A percentile compares a stretch with the other conserved stretches of the same genome.
Evolutionary conservation across 1,284 basidiomycete genomes (phyloP).

Genomic region (Apiotrichum brassicae): DNA sequence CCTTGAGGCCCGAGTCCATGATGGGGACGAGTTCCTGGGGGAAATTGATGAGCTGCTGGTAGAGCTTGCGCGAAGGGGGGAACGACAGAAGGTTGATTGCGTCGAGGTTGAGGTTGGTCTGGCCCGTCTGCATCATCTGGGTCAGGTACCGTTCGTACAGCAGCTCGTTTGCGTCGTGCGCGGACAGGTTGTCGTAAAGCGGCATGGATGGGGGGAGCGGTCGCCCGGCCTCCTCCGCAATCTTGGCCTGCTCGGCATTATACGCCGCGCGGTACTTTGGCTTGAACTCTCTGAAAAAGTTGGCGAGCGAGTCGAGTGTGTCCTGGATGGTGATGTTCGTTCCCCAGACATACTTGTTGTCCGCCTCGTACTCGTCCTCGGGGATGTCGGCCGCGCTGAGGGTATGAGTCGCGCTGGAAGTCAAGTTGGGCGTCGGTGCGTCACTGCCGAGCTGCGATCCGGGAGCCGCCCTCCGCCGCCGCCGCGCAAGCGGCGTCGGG

Average conservation of each 20-base stretch:
- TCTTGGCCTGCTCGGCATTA: constrained; percentile 49
- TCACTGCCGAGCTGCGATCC: background rate
- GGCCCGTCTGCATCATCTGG: constrained; percentile 81
- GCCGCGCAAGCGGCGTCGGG: too few relatives aligned
- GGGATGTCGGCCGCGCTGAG: constrained; percentile 51
- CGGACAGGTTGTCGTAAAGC: constrained; percentile 50
- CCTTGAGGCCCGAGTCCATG: constrained; percentile 93
- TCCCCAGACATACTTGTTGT: constrained; percentile 84
- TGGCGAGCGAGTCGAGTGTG: constrained; percentile 82
- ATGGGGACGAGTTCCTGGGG: constrained; percentile 95
- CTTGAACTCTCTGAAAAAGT: constrained; percentile 88
- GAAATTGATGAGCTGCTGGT: constrained; percentile 75
- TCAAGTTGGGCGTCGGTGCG: background rate
- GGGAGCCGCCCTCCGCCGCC: constrained; percentile 3
- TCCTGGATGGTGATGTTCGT: constrained; percentile 87
- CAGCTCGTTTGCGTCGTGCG: constrained; percentile 62
- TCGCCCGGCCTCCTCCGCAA: constrained; percentile 28
- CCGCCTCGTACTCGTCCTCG: constrained; percentile 51
- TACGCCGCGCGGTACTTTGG: constrained; percentile 78
- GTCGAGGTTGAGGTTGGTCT: constrained; percentile 89
- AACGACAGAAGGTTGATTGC: constrained; percentile 82
- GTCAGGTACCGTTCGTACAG: constrained; percentile 77
- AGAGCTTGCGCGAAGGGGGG: constrained; percentile 74
- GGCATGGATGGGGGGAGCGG: constrained; percentile 35
- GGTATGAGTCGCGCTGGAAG: constrained; percentile 9